phyloP scores from a whole-genome alignment of 768 basidiomycete species.

The Cystobasidium onofrii region DNA sequence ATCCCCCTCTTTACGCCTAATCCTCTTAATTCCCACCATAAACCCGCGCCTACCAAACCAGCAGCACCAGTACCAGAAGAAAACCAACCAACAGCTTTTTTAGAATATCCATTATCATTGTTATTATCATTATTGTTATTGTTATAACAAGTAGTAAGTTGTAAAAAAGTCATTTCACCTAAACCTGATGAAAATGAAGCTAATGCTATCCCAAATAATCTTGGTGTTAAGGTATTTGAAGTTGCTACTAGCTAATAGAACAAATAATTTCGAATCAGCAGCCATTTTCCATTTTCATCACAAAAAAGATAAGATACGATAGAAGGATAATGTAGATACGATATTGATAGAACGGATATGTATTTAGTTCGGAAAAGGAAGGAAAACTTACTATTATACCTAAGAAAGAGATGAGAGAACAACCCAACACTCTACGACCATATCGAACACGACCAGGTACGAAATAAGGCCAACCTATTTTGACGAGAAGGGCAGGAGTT shows the following conservation, averaged over 20 bases:
- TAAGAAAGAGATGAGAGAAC: conserved; percentile 62
- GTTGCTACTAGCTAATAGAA: conserved; percentile 79
- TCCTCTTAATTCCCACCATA: conserved; percentile 89
- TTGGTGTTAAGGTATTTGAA: conserved; percentile 58
- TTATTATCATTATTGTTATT: too few species aligned
- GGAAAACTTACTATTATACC: conserved; percentile 72
- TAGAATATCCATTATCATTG: conserved; percentile 60
- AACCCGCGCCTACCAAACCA: conserved; percentile 77
- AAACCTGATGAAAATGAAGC: conserved; percentile 86
- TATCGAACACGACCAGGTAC: conserved; percentile 73
- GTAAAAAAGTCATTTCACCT: conserved; percentile 88
- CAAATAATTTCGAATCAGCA: too few species aligned
- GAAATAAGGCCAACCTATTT: conserved; percentile 85
- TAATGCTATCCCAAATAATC: conserved; percentile 69
- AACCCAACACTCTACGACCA: conserved; percentile 61
- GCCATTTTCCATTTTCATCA: too few species aligned
- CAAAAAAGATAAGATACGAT: too few species aligned
- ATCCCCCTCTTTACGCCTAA: conserved; percentile 77
- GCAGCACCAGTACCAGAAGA: conserved; percentile 90
- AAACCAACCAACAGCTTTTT: conserved; percentile 82
- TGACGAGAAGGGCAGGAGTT: conserved; percentile 72
- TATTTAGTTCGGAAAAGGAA: background rate
- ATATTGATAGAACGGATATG: background rate
- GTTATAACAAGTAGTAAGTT: conserved; percentile 51
- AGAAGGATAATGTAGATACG: too few species aligned